A percentile compares a stretch with the other conserved stretches of the same genome.
These are phyloP conservation scores for Podospora comata DNA, from an alignment of 495 filamentous ascomycete genomes.

Conservation along the genomic window DNA sequence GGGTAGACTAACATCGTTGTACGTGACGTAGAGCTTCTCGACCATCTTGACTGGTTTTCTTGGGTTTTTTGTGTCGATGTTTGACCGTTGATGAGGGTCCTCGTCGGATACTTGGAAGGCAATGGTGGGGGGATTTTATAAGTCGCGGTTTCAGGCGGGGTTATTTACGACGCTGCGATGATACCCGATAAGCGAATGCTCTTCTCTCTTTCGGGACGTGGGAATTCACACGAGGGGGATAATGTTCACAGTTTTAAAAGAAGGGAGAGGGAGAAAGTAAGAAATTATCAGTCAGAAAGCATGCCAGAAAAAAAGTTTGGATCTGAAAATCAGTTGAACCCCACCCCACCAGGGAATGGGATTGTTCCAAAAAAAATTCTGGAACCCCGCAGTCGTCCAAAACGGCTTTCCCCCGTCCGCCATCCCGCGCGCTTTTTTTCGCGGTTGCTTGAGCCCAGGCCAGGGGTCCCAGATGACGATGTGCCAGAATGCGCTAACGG, in stretches of 20 bases:
- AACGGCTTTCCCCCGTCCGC: not conserved
- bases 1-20: slow-evolving; percentile 72
- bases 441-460: not conserved
- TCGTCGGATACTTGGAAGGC: not conserved
- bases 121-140: not conserved
- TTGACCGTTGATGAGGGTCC: not conserved
- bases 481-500: slow-evolving; percentile 10
- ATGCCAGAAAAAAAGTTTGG: slow-evolving; percentile 16
- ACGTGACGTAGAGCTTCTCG: slow-evolving; percentile 89
- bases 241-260: not conserved
- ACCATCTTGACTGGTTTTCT: slow-evolving; percentile 56
- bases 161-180: slow-evolving; percentile 6
- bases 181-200: slow-evolving; percentile 7
- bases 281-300: not conserved
- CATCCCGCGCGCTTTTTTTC: not conserved
- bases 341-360: slow-evolving; percentile 15
- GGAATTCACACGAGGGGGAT: not conserved
- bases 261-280: not conserved
- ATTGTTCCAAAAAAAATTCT: slow-evolving; percentile 11
- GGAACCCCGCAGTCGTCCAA: slow-evolving; percentile 17
- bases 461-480: not conserved
- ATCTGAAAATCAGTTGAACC: not conserved
- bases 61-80: slow-evolving; percentile 10
- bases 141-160: slow-evolving; percentile 2
- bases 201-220: too few species aligned